Base-by-base conservation (phyloP, 2,329 filamentous ascomycete species). In the Periconia sp. region DNA sequence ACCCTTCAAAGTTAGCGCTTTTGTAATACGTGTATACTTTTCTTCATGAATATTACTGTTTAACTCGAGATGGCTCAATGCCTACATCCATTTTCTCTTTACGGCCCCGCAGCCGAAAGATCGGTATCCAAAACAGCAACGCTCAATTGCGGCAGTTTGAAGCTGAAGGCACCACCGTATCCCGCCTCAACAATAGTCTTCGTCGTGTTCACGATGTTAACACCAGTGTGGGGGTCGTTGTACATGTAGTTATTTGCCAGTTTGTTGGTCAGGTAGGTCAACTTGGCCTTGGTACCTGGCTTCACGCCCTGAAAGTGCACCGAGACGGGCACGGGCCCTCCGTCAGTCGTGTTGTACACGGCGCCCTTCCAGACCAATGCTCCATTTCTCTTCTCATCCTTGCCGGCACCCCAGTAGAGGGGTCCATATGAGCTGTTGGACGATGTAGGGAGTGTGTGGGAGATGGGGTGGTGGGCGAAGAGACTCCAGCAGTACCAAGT, bases 111-210 rank as follows among this genome's bases (percentile, higher is more conserved):
- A 5, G 33, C 33, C 11, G 33, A 14, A 11, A 37, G 11, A 18
- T 63, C 71, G 15, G 65, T 68, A 41, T 84, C 81, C 49, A 86
- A 63, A 2, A 86, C 78, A 14, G 82, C 82, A 46, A 86, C 78
- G 58, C 81, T 84, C 53, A 84, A 69, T 58, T 82, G 73, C 0
- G 82, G 83, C 62, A 86, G 55, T 23, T 65, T 74, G 59, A 85
- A 85, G 42, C 68, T 69, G 59, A 85, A 84, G 1, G 61, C 66
- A 2, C 83, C 83, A 23, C 76, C 71, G 2, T 65, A 61, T 15
- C 74, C 76, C 2, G 68, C 68, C 15, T 49, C 59, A 30, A 72
- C 2, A 14, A 58, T 52, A 6, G 33, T 64, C 1, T 43, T 62
- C 6, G 51, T 62, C 1, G 56, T 63, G 17, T 63, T 60, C 6